Percentiles rank a stretch among this genome's conserved stretches.
Evolutionary conservation across 352 stramenopile genomes (phyloP).

Genomic region (Globisporangium cylindrosporum): DNA sequence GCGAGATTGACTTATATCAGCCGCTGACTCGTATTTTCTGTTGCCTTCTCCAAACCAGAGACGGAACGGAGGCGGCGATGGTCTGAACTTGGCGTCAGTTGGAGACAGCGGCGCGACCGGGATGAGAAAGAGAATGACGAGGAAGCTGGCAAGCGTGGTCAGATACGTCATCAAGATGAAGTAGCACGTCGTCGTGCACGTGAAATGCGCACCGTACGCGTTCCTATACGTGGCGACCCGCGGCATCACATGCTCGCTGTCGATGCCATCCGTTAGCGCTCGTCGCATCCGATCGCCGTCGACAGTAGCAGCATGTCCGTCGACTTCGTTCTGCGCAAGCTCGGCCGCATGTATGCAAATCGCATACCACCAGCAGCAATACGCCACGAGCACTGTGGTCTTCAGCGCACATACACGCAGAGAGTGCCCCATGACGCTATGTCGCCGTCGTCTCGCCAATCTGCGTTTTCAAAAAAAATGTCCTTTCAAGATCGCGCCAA

Average conservation of each 20-base stretch:
- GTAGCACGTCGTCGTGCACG: conserved; percentile 42
- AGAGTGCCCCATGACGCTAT: neutral
- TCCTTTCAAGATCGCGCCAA: conserved; percentile 1
- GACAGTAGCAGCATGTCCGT: neutral
- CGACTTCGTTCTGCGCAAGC: neutral
- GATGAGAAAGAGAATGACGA: conserved; percentile 45
- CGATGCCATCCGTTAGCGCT: conserved; percentile 1
- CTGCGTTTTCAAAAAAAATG: conserved; percentile 3
- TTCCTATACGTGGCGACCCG: conserved; percentile 48
- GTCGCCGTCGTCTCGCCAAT: neutral
- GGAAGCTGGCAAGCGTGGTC: conserved; percentile 23
- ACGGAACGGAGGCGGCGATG: conserved; percentile 25
- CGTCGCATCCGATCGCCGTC: neutral
- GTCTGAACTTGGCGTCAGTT: conserved; percentile 14
- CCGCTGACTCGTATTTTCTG: neutral
- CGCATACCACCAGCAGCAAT: neutral
- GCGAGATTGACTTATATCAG: neutral
- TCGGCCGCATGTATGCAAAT: neutral
- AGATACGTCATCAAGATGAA: conserved; percentile 37
- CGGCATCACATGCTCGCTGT: conserved; percentile 4
- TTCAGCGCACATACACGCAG: neutral
- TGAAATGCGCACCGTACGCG: conserved; percentile 55
- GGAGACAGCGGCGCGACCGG: conserved; percentile 24
- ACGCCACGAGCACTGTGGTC: neutral
- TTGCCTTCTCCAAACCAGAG: conserved; percentile 27